phyloP scores from a whole-genome alignment of 148 eudicot species.

The Beta vulgaris region DNA sequence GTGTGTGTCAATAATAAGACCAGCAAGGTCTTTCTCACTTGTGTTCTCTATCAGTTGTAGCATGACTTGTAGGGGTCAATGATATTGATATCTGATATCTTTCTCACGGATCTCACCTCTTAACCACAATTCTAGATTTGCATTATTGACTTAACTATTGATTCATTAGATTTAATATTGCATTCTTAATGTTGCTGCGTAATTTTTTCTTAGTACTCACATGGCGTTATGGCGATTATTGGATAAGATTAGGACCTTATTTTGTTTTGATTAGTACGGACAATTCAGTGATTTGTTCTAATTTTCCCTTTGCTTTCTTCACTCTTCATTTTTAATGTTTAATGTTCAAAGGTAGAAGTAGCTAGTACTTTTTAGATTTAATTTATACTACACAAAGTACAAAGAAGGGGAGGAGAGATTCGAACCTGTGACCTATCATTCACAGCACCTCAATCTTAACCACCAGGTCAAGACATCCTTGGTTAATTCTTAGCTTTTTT shows the following conservation, averaged over 20 bases:
- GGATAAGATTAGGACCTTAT: constrained; percentile 2
- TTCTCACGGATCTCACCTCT: background rate
- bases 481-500: no score
- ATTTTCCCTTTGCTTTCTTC: background rate
- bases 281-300: constrained; percentile 1
- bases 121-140: constrained; percentile 7
- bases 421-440: no score
- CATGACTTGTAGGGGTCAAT: constrained; percentile 8
- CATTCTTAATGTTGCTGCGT: background rate
- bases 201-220: constrained; percentile 19
- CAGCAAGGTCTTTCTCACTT: constrained; percentile 5
- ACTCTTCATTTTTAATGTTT: no score
- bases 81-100: background rate
- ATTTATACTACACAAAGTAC: no score
- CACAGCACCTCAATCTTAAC: no score
- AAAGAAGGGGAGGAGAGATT: no score
- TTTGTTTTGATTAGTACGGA: constrained; percentile 14
- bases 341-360: background rate
- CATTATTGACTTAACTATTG: constrained; percentile 7
- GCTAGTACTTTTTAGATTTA: no score
- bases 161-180: background rate
- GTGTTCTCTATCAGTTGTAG: background rate
- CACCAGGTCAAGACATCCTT: no score
- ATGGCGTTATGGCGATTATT: background rate
- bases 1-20: constrained; percentile 7